These are phyloP conservation scores for Aspergillaceae sp. DNA, from an alignment of 2,329 filamentous ascomycete species.

Conservation along the genomic window DNA sequence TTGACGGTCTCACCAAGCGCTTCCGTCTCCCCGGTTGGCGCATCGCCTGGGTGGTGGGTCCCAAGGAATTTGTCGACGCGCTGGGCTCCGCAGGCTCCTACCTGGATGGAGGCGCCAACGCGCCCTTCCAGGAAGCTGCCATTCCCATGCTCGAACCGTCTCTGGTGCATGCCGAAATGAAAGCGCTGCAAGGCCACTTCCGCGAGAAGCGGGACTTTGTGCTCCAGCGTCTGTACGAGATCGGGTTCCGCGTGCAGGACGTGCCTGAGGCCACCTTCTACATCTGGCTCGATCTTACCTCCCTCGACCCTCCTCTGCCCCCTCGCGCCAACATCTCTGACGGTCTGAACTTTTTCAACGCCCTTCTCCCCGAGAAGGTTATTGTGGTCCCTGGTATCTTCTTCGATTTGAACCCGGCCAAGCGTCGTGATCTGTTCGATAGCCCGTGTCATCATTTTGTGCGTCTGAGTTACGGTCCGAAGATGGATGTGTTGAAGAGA, in stretches of 20 bases:
- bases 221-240: constrained; percentile 65
- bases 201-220: constrained; percentile 89
- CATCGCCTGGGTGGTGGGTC: constrained; percentile 91
- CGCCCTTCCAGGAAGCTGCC: constrained; percentile 90
- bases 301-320: constrained; percentile 47
- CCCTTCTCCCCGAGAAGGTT: constrained; percentile 84
- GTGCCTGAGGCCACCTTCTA: constrained; percentile 92
- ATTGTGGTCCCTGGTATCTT: constrained; percentile 97
- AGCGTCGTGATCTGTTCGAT: constrained; percentile 85
- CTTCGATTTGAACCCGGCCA: constrained; percentile 89
- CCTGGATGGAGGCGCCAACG: constrained; percentile 88
- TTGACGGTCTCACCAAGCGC: constrained; percentile 92
- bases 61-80: constrained; percentile 91
- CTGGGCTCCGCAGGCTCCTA: constrained; percentile 90
- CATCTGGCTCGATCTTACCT: constrained; percentile 61
- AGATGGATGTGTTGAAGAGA: constrained; percentile 67
- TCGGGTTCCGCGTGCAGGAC: constrained; percentile 79
- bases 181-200: constrained; percentile 82
- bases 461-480: constrained; percentile 73
- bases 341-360: constrained; percentile 93
- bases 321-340: constrained; percentile 65
- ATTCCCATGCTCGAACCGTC: constrained; percentile 84
- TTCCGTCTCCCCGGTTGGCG: constrained; percentile 95
- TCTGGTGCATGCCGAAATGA: constrained; percentile 77
- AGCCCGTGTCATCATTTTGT: constrained; percentile 91